Evolutionary conservation across 176 grass and related monocot species (phyloP), one percentile per base, ranked within the genome.

Genomic region (Eragrostis curvula): DNA sequence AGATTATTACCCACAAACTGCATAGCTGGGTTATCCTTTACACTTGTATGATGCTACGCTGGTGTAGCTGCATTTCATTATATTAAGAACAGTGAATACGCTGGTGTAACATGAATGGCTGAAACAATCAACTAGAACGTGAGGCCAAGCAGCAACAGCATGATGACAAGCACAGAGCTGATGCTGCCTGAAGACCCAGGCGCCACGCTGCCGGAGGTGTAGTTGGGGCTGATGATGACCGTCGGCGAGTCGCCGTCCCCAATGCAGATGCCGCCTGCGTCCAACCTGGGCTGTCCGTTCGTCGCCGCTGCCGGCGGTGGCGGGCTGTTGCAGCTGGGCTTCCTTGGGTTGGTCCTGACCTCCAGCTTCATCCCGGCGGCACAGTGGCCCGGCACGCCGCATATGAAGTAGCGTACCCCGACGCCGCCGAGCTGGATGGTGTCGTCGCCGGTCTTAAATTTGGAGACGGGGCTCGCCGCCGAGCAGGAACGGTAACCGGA

Each of bases 361-460:
- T 51, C 15, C 70, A 87, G 41, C 71, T 69, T 87, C 78, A 75
- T 81, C 42, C 85, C 78, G 43, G 78, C 41, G 41, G 7, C 21
- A 25, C 70, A 81, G 85, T 81, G 60, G 23, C 77, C 84, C 47
- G 28, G 77, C 49, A 67, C 78, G 48, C 50, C 42, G 70, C 78
- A 76, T 51, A 81, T 81, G 84, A 86, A 86, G 77, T 81, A 86
- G 49, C 70, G 61, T 0, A 0, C 21, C 9, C 39, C 9, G 10
- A 12, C 8, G 51, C 42, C 16, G 52, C 5, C 3, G 8, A 81
- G 85, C 8, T 18, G 0, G 42, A 87, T 0, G 79, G 42, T 1
- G 51, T 61, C 51, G 5, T 28, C 24, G 42, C 78, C 62, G 16
- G 71, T 61, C 29, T n/a, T n/a, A n/a, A n/a, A n/a, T n/a, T n/a